These are phyloP conservation scores for Lichtheimia corymbifera DNA, from an alignment of 371 early-diverging fungal genomes.

Conservation along the genomic window DNA sequence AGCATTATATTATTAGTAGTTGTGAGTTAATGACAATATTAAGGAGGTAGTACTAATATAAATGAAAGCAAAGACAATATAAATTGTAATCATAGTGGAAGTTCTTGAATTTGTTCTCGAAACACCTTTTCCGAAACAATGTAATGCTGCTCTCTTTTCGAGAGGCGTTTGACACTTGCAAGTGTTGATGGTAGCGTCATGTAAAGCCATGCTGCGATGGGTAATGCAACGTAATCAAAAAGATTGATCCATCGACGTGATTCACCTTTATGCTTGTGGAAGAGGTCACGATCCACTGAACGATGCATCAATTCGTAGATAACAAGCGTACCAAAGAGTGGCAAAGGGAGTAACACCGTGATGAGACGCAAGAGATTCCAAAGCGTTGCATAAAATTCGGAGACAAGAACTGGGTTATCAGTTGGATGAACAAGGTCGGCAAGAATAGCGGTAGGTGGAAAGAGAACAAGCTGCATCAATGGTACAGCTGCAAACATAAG, in stretches of 20 bases:
- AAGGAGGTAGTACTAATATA: no score
- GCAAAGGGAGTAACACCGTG: conserved; percentile 45
- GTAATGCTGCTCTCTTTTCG: conserved; percentile 43
- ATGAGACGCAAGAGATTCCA: conserved; percentile 45
- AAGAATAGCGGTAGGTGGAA: conserved; percentile 36
- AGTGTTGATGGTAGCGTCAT: conserved; percentile 58
- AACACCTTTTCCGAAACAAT: conserved; percentile 54
- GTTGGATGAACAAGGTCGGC: conserved; percentile 30
- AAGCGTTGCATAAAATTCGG: conserved; percentile 39
- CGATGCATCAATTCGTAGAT: conserved; percentile 53
- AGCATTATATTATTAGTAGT: no score
- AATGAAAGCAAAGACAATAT: background rate
- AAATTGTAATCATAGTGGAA: background rate
- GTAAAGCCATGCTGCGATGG: conserved; percentile 54
- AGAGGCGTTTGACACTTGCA: conserved; percentile 49
- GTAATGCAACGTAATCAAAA: conserved; percentile 48
- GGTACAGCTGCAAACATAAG: conserved; percentile 62
- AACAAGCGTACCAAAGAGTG: conserved; percentile 44
- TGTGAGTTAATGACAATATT: no score
- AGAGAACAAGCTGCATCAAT: conserved; percentile 50
- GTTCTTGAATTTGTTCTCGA: conserved; percentile 9
- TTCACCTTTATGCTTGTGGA: conserved; percentile 31
- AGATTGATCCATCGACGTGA: conserved; percentile 40
- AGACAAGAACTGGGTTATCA: conserved; percentile 41
- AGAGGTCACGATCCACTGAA: conserved; percentile 44